phyloP scores from a whole-genome alignment of 768 basidiomycete species.

The Amanita inopinata region DNA sequence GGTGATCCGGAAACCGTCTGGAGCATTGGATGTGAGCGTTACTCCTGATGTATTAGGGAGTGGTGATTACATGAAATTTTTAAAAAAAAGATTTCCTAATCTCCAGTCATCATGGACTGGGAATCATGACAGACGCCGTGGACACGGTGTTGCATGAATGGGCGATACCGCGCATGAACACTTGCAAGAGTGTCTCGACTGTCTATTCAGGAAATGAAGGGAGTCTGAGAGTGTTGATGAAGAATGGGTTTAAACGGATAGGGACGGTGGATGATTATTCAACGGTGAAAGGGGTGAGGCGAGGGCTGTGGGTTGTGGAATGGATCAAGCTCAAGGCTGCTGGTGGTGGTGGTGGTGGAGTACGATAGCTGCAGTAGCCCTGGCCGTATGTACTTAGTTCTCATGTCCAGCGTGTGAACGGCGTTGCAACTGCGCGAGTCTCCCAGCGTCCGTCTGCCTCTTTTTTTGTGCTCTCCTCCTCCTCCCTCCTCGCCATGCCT shows the following conservation, averaged over 20 bases:
- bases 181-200: constrained; percentile 32
- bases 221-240: constrained; percentile 57
- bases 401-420: too few relatives aligned
- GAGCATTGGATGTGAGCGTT: constrained; percentile 19
- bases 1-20: constrained; percentile 44
- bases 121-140: constrained; percentile 64
- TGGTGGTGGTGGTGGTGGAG: too few relatives aligned
- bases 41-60: background rate
- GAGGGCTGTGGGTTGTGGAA: constrained; percentile 25
- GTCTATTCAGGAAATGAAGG: constrained; percentile 45
- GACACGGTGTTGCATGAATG: constrained; percentile 43
- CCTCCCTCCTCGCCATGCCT: constrained; percentile 28
- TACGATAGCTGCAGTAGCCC: too few relatives aligned
- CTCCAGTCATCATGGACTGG: constrained; percentile 18
- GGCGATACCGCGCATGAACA: constrained; percentile 58
- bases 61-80: background rate
- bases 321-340: too few relatives aligned
- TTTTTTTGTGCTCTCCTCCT: constrained; percentile 3
- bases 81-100: constrained; percentile 17
- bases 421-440: too few relatives aligned
- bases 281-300: constrained; percentile 26
- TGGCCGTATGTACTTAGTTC: too few relatives aligned
- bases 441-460: background rate
- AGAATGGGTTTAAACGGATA: constrained; percentile 45
- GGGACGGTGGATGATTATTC: constrained; percentile 29